Evolutionary conservation across 2,329 filamentous ascomycete species (phyloP), one percentile per base, ranked within the genome.

Genomic region (Intubia oerlemansii): DNA sequence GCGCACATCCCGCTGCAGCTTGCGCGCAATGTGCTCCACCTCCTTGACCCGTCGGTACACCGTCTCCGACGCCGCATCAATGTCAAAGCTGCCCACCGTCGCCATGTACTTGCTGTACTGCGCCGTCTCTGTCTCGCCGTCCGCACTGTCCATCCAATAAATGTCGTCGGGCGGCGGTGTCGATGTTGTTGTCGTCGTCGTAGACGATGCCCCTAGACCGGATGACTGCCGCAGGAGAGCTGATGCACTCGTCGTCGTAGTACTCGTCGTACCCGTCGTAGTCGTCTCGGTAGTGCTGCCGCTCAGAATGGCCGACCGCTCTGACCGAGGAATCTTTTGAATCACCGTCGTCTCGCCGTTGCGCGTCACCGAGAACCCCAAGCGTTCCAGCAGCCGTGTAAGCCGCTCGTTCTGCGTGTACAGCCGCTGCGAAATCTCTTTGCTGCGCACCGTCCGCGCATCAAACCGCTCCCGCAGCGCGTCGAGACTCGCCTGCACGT

Each of bases 1-100:
- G 19, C 81, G 70, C 17, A 79, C 74, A 45, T 98, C 88, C 34
- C 80, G 80, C 43, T 88, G 82, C 58, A 84, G 84, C 51, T 92
- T 95, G 32, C 84, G 77, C 12, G 84, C 84, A 34, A 88, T 75
- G 40, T 88, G 74, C 48, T 98, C 88, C 35, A 90, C 76, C 43
- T 98, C 88, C 42, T 85, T 90, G 42, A 93, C 69, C 10, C 88
- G 75, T 42, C 85, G 88, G 36, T 80, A 75, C 16, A 98, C 62
- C 1, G 79, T 73, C 33, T 95, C 85, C 26, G 71, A 68, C 42
- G 92, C 91, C 4, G 66, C 60, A 35, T 93, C 80, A 27, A 85
- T 60, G 43, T 91, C 79, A 43, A 98, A 88, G 17, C 66, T 64
- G 12, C 77, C 69, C 12, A 92, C 54, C 4, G 69, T 69, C 20